phyloP scores from a whole-genome alignment of 2,329 filamentous ascomycete species.

The Diaporthe velutina region DNA sequence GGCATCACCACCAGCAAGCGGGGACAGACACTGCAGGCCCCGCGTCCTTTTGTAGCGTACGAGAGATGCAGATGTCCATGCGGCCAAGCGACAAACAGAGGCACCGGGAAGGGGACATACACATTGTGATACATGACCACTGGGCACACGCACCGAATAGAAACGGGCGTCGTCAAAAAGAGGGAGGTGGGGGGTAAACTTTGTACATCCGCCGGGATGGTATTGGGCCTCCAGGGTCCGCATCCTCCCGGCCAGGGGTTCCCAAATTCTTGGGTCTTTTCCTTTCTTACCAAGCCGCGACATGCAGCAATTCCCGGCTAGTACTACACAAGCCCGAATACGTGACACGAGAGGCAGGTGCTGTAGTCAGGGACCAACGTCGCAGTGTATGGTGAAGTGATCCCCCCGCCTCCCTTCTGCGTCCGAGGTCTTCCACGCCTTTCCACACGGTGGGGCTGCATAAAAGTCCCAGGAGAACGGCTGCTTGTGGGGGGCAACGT shows the following conservation, averaged over 20 bases:
- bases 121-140: neutral
- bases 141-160: neutral
- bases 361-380: neutral
- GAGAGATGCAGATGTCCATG: conserved; percentile 7
- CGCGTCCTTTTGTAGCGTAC: neutral
- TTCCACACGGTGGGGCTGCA: neutral
- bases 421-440: neutral
- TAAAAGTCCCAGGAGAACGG: conserved; percentile 18
- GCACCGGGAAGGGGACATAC: neutral
- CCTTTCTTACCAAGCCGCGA: neutral
- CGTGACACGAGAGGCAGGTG: neutral
- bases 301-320: neutral
- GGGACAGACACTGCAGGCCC: neutral
- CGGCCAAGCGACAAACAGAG: conserved; percentile 11
- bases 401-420: neutral
- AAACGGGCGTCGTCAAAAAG: neutral
- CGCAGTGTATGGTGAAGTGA: neutral
- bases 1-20: neutral
- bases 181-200: neutral
- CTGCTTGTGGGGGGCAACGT: neutral
- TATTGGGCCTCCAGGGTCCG: neutral
- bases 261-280: neutral
- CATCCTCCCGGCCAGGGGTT: conserved; percentile 18
- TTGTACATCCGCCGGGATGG: neutral
- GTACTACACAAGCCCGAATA: neutral